phyloP scores from a whole-genome alignment of 139 green algal species.

The Auxenochlorella pyrenoidosa region DNA sequence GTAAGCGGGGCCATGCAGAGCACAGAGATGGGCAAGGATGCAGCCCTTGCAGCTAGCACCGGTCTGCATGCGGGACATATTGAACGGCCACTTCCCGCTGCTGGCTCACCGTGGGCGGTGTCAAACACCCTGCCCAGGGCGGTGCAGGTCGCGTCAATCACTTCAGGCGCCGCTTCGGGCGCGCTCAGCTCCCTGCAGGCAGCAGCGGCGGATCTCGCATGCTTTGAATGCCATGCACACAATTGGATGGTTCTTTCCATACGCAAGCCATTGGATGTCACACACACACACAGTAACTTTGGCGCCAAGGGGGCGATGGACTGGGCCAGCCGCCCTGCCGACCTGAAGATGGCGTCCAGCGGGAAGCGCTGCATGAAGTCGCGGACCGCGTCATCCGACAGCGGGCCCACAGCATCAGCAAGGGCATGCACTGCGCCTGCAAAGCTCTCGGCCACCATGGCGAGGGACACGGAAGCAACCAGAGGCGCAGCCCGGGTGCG shows the following conservation, averaged over 20 bases:
- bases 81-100: background rate
- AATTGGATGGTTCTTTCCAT: background rate
- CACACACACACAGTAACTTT: background rate
- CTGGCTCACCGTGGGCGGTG: background rate
- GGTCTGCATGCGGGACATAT: too few relatives aligned
- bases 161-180: background rate
- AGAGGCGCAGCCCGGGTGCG: too few relatives aligned
- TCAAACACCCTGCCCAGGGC: conserved; percentile 31
- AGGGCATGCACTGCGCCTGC: background rate
- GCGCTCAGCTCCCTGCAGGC: conserved; percentile 35
- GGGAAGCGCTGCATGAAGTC: conserved; percentile 7
- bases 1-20: background rate
- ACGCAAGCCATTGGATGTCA: background rate
- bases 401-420: background rate
- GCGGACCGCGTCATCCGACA: background rate
- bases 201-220: too few relatives aligned
- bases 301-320: background rate
- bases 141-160: background rate
- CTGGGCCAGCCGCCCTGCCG: background rate
- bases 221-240: background rate
- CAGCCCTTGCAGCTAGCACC: too few relatives aligned
- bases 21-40: too few relatives aligned
- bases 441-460: background rate
- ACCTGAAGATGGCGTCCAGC: conserved; percentile 24
- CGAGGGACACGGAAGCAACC: too few relatives aligned